Conservation (phyloP, 805 yeast genomes). For the Yarrowia hollandica region DNA sequence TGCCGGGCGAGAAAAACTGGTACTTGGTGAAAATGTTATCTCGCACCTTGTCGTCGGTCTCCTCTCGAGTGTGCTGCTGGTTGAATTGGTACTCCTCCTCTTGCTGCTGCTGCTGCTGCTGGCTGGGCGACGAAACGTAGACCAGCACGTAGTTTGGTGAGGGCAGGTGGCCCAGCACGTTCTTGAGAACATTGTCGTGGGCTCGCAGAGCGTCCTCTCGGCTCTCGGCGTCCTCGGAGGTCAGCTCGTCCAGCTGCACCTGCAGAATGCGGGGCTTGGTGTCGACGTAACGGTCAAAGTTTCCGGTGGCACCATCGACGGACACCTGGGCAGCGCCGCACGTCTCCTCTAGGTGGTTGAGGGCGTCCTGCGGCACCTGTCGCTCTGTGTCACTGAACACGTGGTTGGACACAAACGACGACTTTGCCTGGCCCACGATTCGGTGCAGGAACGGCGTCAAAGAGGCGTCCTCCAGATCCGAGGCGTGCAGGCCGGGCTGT, state of each 20-base stretch:
- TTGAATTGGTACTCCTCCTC: constrained; percentile 9
- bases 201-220: constrained; percentile 20
- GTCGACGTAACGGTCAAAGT: constrained; percentile 58
- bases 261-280: constrained; percentile 58
- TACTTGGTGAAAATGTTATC: constrained; percentile 57
- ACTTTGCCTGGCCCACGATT: constrained; percentile 27
- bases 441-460: constrained; percentile 37
- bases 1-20: constrained; percentile 75
- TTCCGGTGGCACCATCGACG: constrained; percentile 46
- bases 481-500: constrained; percentile 53
- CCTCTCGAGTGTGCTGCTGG: constrained; percentile 2
- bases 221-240: constrained; percentile 33
- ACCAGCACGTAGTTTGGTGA: constrained; percentile 42
- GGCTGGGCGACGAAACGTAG: constrained; percentile 40
- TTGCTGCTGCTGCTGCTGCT: constrained; percentile 19
- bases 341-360: constrained; percentile 40
- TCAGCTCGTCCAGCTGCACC: constrained; percentile 55
- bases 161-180: constrained; percentile 40
- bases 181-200: constrained; percentile 38
- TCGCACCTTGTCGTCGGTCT: constrained; percentile 1
- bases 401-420: constrained; percentile 13
- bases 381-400: constrained; percentile 33
- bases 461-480: constrained; percentile 52
- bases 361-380: constrained; percentile 35
- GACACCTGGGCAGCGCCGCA: constrained; percentile 54